These are phyloP conservation scores for Madurella fahalii DNA, from an alignment of 2,329 filamentous ascomycete genomes.

Conservation along the genomic window DNA sequence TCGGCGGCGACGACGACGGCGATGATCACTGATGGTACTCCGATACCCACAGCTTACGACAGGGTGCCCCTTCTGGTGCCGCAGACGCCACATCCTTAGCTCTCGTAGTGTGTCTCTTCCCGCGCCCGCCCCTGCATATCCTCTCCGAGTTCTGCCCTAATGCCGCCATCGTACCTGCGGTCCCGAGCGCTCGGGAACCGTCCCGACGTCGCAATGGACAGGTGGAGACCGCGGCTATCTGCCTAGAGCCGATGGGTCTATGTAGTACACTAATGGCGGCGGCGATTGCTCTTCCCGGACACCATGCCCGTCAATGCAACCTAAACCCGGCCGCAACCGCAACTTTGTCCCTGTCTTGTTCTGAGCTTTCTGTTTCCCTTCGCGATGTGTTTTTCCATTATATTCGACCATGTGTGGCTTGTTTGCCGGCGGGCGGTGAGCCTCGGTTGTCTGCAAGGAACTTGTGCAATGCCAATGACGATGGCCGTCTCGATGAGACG, in stretches of 20 bases:
- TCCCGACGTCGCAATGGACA: neutral
- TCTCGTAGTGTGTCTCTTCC: no score
- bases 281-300: neutral
- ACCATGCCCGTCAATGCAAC: neutral
- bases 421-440: neutral
- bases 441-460: slow-evolving; percentile 16
- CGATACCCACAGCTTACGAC: neutral
- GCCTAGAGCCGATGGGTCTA: slow-evolving; percentile 2
- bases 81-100: neutral
- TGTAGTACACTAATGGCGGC: neutral
- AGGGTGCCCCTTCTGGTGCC: neutral
- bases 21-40: no score
- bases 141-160: neutral
- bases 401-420: neutral
- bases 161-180: neutral
- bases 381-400: neutral
- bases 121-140: neutral
- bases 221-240: slow-evolving; percentile 7
- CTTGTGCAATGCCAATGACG: slow-evolving; percentile 21
- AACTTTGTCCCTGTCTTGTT: neutral
- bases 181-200: slow-evolving; percentile 7
- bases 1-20: no score
- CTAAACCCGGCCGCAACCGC: no score
- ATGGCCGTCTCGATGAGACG: neutral
- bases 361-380: neutral